Base-by-base conservation (phyloP, 1,284 basidiomycete genomes). In the Leccinum laetum region DNA sequence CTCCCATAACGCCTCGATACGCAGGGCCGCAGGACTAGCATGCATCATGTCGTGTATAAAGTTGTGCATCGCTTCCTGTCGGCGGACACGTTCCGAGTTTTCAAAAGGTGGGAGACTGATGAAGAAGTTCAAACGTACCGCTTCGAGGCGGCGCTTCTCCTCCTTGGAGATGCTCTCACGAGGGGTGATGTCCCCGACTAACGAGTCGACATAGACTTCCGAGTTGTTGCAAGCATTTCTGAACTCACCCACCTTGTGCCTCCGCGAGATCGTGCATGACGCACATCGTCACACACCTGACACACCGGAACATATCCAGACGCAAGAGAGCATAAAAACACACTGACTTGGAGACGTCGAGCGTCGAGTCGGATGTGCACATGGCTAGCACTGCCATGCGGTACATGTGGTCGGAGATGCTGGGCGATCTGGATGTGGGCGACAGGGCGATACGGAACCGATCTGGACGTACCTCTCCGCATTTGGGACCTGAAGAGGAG, bases 191-290 rank as follows among this genome's bases (percentile, higher is more conserved):
- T 99, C 97, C 2, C 97, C 97, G 3, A 98, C 96, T 87, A 6
- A 7, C 3, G 11, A 49, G 0, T 21, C n/a, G 44, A 46, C 2
- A 10, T 24, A 29, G 52, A 37, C 21, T 21, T 21, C 18, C 46
- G 63, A 73, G 60, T 61, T 18, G 24, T 49, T 16, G 21, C 4
- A 13, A 21, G 10, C 10, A 10, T 6, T n/a, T 57, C 14, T 4
- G 35, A 4, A 32, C 3, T 2, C 4, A 39, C 21, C 5, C 9
- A 87, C 90, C 90, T 79, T 97, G 94, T 1, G 97, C 97, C 78
- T 99, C 97, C 11, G 97, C 97, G 11, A 99, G 85, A 79, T 99
- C 97, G 73, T 99, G 97, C 7, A 98, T 94, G 18, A 98, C 74
- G 14, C 90, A 90, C 84, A 98, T 86, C 89, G 94, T 90, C 9